These are phyloP conservation scores for Chytriomyces confervae DNA, from an alignment of 192 early-diverging fungal species.

Conservation along the genomic window DNA sequence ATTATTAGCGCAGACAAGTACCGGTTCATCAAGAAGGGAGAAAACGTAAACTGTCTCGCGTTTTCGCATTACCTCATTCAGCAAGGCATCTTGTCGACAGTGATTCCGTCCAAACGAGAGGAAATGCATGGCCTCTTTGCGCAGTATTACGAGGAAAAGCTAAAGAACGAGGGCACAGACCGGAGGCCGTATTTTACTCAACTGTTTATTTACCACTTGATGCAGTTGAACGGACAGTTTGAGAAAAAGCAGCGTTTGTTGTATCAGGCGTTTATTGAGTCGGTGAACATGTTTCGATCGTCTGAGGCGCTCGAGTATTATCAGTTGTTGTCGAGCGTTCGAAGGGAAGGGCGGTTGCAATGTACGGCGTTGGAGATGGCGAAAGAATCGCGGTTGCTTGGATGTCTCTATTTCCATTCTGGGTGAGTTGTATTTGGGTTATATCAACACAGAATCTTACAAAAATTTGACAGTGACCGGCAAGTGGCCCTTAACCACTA, in stretches of 20 bases:
- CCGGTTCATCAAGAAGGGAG: constrained; percentile 12
- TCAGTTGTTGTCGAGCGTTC: constrained; percentile 11
- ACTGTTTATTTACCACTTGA: constrained; percentile 25
- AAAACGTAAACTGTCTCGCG: not conserved
- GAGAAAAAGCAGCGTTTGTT: constrained; percentile 24
- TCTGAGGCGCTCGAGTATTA: constrained; percentile 34
- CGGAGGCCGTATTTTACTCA: constrained; percentile 8
- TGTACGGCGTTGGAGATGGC: not conserved
- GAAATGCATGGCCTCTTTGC: constrained; percentile 30
- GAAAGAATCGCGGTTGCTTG: constrained; percentile 27
- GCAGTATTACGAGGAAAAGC: constrained; percentile 24
- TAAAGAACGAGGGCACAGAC: not conserved
- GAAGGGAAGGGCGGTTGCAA: not conserved
- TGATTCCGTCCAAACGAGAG: constrained; percentile 29
- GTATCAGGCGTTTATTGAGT: constrained; percentile 22
- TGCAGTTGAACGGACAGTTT: constrained; percentile 17
- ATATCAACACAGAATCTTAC: not conserved
- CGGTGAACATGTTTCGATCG: constrained; percentile 5
- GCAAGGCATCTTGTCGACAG: constrained; percentile 38
- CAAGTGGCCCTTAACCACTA: constrained; percentile 2
- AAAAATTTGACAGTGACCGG: constrained; percentile 8
- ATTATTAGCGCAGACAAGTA: constrained; percentile 23
- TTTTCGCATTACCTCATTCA: constrained; percentile 39
- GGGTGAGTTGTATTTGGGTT: constrained; percentile 12
- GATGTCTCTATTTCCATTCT: constrained; percentile 13